These are phyloP conservation scores for Curvularia sp. DNA, from an alignment of 2,329 filamentous ascomycete species.

Conservation along the genomic window DNA sequence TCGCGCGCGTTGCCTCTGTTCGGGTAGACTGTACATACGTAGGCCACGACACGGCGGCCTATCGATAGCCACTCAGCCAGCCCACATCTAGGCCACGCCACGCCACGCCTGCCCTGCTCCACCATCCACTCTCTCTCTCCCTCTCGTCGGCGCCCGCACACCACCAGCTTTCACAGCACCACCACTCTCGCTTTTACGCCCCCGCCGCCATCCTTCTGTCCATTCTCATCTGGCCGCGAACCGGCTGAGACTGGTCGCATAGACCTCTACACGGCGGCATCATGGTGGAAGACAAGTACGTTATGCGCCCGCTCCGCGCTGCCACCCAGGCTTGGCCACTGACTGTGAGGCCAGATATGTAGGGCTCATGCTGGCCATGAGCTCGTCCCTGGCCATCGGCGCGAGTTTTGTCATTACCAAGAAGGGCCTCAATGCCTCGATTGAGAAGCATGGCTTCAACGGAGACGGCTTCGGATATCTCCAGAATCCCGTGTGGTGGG, in stretches of 20 bases:
- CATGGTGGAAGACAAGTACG: conserved; percentile 54
- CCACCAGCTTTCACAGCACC: conserved; percentile 11
- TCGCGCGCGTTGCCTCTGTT: neutral
- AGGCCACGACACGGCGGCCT: conserved; percentile 3
- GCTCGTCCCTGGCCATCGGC: conserved; percentile 57
- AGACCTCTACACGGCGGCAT: conserved; percentile 26
- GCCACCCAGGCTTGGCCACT: conserved; percentile 21
- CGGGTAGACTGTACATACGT: neutral
- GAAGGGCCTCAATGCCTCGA: conserved; percentile 93
- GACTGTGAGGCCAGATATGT: conserved; percentile 49
- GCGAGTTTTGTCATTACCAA: conserved; percentile 99
- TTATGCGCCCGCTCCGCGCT: conserved; percentile 17
- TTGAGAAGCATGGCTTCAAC: conserved; percentile 91
- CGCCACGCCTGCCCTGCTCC: neutral
- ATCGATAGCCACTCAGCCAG: neutral
- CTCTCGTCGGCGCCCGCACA: conserved; percentile 9
- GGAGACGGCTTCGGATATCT: conserved; percentile 96
- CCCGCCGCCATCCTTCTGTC: neutral
- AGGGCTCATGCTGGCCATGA: conserved; percentile 51
- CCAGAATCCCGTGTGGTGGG: conserved; percentile 97
- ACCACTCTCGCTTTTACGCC: neutral
- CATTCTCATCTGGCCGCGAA: conserved; percentile 8
- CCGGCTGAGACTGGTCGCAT: conserved; percentile 12
- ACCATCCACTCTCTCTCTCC: conserved; percentile 13
- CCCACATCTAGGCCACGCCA: neutral